Evolutionary conservation across 345 rosid genomes (phyloP), one percentile per base, ranked within the genome.

Genomic region (Erodium maritimum): DNA sequence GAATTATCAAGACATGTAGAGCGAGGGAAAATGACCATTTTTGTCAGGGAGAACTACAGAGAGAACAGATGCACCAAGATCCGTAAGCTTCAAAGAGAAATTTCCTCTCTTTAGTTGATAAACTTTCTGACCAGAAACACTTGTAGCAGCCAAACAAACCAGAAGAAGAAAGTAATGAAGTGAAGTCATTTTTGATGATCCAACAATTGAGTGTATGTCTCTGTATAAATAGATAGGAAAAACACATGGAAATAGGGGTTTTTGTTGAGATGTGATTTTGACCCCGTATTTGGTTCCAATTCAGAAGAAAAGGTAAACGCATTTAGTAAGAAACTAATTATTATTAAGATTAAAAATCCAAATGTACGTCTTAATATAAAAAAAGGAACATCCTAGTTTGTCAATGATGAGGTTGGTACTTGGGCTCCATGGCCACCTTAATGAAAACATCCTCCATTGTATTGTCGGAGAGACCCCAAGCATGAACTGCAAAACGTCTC

Each of bases 361-460:
- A n/a, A n/a, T n/a, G n/a, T n/a, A n/a, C n/a, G n/a, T n/a, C n/a
- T n/a, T n/a, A n/a, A n/a, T n/a, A n/a, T n/a, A n/a, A n/a, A n/a
- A n/a, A n/a, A n/a, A n/a, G n/a, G n/a, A n/a, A n/a, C n/a, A n/a
- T n/a, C n/a, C n/a, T n/a, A n/a, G n/a, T n/a, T n/a, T n/a, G n/a
- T n/a, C n/a, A n/a, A n/a, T n/a, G n/a, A n/a, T n/a, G n/a, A n/a
- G 33, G 7, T 3, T 25, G 33, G 33, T 25, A n/a, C n/a, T 25
- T 25, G 33, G 7, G 33, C 33, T 7, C 7, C 33, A 25, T 7
- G 33, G 96, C 96, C 66, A 90, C 97, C 80, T 94, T 94, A 77
- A 90, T 85, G 80, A 90, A 90, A 50, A 94, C 97, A 76, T 94
- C 99, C 74, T 94, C 97, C 58, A 94, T 77, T 59, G 96, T 89